These are phyloP conservation scores for Geotrichum macrosporum DNA, from an alignment of 1,139 yeast species.

Conservation along the genomic window DNA sequence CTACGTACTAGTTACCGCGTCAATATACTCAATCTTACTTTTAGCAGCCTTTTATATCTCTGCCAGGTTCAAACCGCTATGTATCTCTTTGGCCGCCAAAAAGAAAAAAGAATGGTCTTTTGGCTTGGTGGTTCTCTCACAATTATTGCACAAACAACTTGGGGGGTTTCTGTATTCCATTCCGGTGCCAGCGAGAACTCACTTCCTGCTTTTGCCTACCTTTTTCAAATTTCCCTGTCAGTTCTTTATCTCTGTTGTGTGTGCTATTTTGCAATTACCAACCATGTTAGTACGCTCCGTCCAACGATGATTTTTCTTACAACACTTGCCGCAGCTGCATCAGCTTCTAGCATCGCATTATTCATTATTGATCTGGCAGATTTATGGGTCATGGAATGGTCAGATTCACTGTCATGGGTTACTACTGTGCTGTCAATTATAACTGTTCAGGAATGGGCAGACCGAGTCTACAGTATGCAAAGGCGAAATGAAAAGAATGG, in stretches of 20 bases:
- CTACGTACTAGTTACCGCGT: constrained; percentile 41
- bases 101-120: constrained; percentile 64
- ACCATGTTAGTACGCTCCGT: constrained; percentile 47
- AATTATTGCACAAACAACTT: constrained; percentile 57
- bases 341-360: constrained; percentile 56
- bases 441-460: constrained; percentile 83
- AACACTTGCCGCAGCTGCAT: constrained; percentile 50
- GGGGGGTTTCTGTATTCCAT: constrained; percentile 63
- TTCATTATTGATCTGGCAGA: constrained; percentile 74
- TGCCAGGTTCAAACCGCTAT: constrained; percentile 75
- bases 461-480: constrained; percentile 55
- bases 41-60: constrained; percentile 57
- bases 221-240: constrained; percentile 70
- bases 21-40: constrained; percentile 57
- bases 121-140: constrained; percentile 59
- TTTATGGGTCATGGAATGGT: constrained; percentile 65
- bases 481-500: constrained; percentile 63
- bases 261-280: constrained; percentile 54
- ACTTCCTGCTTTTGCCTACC: constrained; percentile 75
- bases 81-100: constrained; percentile 64
- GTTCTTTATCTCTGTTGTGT: constrained; percentile 67
- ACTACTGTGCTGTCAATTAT: constrained; percentile 66
- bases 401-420: constrained; percentile 68
- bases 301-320: constrained; percentile 51
- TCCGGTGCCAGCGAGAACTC: constrained; percentile 48